A percentile compares a stretch with the other conserved stretches of the same genome.
Evolutionary conservation across 306 rosid species (phyloP).

Genomic region (Rosa persica): DNA sequence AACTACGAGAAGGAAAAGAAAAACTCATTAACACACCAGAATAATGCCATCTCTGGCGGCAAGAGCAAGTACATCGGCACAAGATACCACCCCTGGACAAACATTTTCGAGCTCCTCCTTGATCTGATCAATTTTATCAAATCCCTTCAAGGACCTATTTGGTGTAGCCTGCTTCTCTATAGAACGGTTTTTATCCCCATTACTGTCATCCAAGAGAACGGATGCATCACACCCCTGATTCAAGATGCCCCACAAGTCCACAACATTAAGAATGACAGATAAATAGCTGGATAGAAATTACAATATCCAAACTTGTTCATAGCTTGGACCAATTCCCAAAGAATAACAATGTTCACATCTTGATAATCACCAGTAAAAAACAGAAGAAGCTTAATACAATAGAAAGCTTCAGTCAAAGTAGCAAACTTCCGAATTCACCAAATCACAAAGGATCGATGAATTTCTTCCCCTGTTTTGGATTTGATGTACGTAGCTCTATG

Average conservation of each 20-base stretch:
- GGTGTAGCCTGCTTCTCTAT: slow-evolving; percentile 81
- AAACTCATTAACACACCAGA: slow-evolving; percentile 23
- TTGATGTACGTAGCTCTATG: not conserved
- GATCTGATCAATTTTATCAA: slow-evolving; percentile 30
- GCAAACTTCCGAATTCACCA: slow-evolving; percentile 3
- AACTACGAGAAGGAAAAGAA: not conserved
- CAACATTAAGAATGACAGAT: not conserved
- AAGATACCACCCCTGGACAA: slow-evolving; percentile 47
- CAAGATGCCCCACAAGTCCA: not conserved
- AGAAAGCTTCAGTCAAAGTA: not conserved
- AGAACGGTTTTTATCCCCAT: slow-evolving; percentile 37
- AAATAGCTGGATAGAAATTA: not conserved
- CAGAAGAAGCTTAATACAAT: not conserved
- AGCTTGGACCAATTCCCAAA: not conserved
- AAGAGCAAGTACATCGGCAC: slow-evolving; percentile 42
- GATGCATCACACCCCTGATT: slow-evolving; percentile 54
- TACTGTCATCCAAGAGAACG: slow-evolving; percentile 48
- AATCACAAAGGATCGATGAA: not conserved
- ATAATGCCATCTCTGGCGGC: slow-evolving; percentile 48
- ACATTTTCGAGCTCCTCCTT: slow-evolving; percentile 45
- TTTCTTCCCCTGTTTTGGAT: not conserved
- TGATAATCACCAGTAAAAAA: not conserved
- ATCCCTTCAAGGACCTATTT: slow-evolving; percentile 47
- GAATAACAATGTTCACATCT: not conserved
- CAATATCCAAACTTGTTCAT: not conserved